Base-by-base conservation (phyloP, 495 filamentous ascomycete genomes). In the Penicillium chermesinum region DNA sequence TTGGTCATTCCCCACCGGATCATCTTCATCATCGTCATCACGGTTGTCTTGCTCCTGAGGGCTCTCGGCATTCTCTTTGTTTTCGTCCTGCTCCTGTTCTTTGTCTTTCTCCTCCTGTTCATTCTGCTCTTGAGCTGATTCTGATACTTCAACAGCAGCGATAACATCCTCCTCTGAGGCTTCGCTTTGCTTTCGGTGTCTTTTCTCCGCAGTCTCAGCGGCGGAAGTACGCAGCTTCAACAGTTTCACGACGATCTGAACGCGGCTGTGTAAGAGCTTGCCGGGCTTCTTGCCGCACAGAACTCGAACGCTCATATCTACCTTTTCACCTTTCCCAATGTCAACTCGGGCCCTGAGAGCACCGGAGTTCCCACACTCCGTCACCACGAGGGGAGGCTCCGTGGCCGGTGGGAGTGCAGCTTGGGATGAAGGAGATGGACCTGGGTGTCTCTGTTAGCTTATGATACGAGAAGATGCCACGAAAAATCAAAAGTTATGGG, bases 191-290 rank as follows among this genome's bases (percentile, higher is more conserved):
- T 45, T 16, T 16, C 13, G 52, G 25, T 54, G 46, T 9, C 30
- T 41, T 40, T 44, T 43, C 13, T 19, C 19, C 7, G 18, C 27
- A 2, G 46, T 33, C 19, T 33, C 14, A 6, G 50, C 37, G 3
- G 41, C 54, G 0, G 54, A 52, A 3, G 54, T 41, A 0, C 53
- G 48, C 2, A 62, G 32, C 15, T 30, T 48, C 0, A 62, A 34
- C 1, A 62, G 37, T 8, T 44, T 54, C 0, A 60, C 50, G 8
- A 62, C 36, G 1, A 62, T 35, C 18, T 49, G 38, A 0, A 62
- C 39, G 2, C 50, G 36, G 0, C 42, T 57, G 8, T 48, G 50
- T 1, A 62, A 50, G 0, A 41, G 25, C 22, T 52, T 46, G 6
- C 43, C 37, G 10, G 19, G 22, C n/a, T 39, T 40, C 10, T 34